Evolutionary conservation across 345 rosid genomes (phyloP).

Genomic region (Cardamine resedifolia): DNA sequence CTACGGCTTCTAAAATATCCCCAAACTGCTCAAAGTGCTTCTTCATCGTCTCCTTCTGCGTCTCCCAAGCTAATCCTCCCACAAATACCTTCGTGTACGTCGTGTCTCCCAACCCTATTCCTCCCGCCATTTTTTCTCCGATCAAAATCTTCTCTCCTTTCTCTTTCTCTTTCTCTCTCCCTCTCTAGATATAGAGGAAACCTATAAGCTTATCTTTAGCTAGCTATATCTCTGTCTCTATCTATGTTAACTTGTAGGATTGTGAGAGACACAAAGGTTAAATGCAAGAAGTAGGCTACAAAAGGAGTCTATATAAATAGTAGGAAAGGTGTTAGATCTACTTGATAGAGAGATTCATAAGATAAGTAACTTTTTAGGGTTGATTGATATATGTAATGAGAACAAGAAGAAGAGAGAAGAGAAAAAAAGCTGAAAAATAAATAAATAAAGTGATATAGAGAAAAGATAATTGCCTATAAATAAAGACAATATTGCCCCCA

Average conservation of each 20-base stretch:
- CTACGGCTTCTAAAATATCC: slow-evolving; percentile 96
- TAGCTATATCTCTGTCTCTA: slow-evolving; percentile 7
- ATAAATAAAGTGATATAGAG: background rate
- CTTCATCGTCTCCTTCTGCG: slow-evolving; percentile 95
- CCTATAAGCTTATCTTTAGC: slow-evolving; percentile 15
- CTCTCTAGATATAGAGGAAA: background rate
- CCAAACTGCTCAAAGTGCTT: slow-evolving; percentile 94
- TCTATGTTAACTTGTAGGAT: slow-evolving; percentile 28
- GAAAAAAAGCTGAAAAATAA: background rate
- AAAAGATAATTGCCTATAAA: background rate
- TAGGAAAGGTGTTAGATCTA: slow-evolving; percentile 24
- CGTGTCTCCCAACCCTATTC: slow-evolving; percentile 67
- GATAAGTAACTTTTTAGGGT: slow-evolving; percentile 30
- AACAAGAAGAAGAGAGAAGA: no score
- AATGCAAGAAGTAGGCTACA: slow-evolving; percentile 31
- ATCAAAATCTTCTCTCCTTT: slow-evolving; percentile 3
- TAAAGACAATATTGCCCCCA: slow-evolving; percentile 12
- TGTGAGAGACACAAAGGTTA: slow-evolving; percentile 22
- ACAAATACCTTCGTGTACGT: slow-evolving; percentile 94
- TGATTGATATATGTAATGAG: slow-evolving; percentile 24
- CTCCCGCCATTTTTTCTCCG: slow-evolving; percentile 35
- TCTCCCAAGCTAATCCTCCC: slow-evolving; percentile 98
- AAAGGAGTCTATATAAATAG: slow-evolving; percentile 32
- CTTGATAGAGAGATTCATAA: slow-evolving; percentile 23
- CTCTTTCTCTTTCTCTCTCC: slow-evolving; percentile 1